phyloP scores from a whole-genome alignment of 768 basidiomycete genomes.

The Hydnomerulius pinastri region DNA sequence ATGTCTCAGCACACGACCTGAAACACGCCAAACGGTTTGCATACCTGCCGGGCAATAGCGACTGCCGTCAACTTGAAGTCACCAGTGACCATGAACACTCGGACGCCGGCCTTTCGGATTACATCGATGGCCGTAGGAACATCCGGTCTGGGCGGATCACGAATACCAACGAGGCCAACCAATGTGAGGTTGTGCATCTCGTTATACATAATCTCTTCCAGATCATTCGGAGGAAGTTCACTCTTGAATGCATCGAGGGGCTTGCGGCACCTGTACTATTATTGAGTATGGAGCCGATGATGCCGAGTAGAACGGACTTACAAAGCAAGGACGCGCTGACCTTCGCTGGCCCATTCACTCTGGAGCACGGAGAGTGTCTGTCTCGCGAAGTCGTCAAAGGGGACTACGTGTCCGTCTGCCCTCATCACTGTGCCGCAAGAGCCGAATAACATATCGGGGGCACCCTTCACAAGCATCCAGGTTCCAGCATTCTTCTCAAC shows the following conservation, averaged over 20 bases:
- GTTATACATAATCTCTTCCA: conserved; percentile 41
- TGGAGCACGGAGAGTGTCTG: conserved; percentile 29
- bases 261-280: conserved; percentile 30
- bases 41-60: conserved; percentile 50
- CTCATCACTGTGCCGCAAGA: conserved; percentile 38
- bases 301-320: conserved; percentile 7
- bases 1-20: conserved; percentile 3
- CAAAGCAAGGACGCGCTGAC: conserved; percentile 56
- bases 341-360: conserved; percentile 46
- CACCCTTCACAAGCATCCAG: conserved; percentile 57
- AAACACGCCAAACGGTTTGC: conserved; percentile 9
- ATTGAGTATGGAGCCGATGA: conserved; percentile 1
- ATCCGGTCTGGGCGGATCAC: conserved; percentile 56
- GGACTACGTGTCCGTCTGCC: conserved; percentile 34
- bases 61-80: conserved; percentile 56
- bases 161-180: conserved; percentile 54
- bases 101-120: conserved; percentile 51
- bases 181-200: conserved; percentile 44
- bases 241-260: conserved; percentile 26
- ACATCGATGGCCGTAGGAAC: conserved; percentile 47
- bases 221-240: conserved; percentile 27
- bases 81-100: conserved; percentile 59
- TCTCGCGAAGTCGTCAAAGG: conserved; percentile 26
- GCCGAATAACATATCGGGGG: conserved; percentile 54
- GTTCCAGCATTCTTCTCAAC: conserved; percentile 9